Conservation (phyloP, 2,329 filamentous ascomycete species). For the Coniella lustricola region DNA sequence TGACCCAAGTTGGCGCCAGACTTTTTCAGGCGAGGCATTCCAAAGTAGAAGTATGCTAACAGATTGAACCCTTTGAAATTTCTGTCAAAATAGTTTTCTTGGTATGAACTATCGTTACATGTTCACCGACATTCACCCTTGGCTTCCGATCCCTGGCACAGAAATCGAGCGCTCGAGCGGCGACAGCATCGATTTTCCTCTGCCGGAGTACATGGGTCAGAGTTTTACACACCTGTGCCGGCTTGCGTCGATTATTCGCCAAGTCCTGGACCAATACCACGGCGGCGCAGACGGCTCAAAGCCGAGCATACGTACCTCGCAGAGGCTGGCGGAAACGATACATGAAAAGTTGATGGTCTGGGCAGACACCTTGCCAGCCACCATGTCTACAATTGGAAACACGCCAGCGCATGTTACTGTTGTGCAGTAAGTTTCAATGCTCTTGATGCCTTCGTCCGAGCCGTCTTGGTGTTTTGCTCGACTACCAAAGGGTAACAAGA, state of each 20-base stretch:
- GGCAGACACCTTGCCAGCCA: slow-evolving; percentile 13
- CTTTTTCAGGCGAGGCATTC: too few relatives aligned
- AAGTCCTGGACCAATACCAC: slow-evolving; percentile 11
- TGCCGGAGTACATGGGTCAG: slow-evolving; percentile 17
- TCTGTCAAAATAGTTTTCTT: slow-evolving; percentile 6
- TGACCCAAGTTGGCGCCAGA: too few relatives aligned
- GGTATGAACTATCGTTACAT: slow-evolving; percentile 9
- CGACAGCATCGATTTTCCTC: slow-evolving; percentile 4
- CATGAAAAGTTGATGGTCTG: slow-evolving; percentile 19
- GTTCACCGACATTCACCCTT: slow-evolving; percentile 1
- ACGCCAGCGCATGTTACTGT: slow-evolving; percentile 10
- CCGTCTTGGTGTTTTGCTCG: too few relatives aligned
- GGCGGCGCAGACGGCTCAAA: slow-evolving; percentile 10
- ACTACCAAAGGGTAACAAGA: too few relatives aligned
- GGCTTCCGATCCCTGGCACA: slow-evolving; percentile 11
- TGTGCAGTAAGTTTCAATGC: slow-evolving; percentile 14
- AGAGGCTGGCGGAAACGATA: slow-evolving; percentile 14
- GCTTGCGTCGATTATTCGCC: slow-evolving; percentile 14
- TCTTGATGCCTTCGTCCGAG: background rate
- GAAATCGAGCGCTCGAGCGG: slow-evolving; percentile 1
- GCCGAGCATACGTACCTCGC: slow-evolving; percentile 6
- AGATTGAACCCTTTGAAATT: too few relatives aligned
- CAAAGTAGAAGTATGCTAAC: too few relatives aligned
- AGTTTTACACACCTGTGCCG: slow-evolving; percentile 17
- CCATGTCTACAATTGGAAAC: slow-evolving; percentile 5